These are phyloP conservation scores for Leishmania lainsoni DNA, from an alignment of 208 protist species.

Conservation along the genomic window DNA sequence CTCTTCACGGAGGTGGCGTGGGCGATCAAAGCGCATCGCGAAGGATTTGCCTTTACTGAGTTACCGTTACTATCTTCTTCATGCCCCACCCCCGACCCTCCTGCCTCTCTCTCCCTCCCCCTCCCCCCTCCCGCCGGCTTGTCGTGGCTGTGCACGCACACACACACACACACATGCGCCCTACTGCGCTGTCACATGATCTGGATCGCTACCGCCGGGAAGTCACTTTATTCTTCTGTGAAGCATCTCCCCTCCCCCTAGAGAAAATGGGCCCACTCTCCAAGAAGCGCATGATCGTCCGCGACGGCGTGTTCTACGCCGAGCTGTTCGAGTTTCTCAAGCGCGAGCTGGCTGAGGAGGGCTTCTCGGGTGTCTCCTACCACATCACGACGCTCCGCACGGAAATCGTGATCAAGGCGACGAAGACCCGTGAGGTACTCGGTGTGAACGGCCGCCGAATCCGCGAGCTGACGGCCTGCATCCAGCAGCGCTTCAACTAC, in stretches of 20 bases:
- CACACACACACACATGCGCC: constrained; percentile 2
- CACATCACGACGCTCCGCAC: constrained; percentile 95
- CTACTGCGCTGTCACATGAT: not conserved
- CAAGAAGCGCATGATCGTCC: constrained; percentile 97
- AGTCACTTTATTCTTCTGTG: constrained; percentile 32
- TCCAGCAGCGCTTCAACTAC: constrained; percentile 99
- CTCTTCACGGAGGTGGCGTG: too few relatives aligned
- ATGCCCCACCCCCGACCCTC: not conserved
- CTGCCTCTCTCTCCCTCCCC: not conserved
- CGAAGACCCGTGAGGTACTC: constrained; percentile 96
- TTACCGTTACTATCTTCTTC: not conserved
- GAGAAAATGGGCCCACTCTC: constrained; percentile 76
- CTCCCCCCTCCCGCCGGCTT: not conserved
- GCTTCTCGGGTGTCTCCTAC: constrained; percentile 97
- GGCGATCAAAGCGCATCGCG: too few relatives aligned
- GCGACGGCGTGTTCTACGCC: constrained; percentile 99
- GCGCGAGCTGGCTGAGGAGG: constrained; percentile 97
- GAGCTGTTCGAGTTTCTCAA: constrained; percentile 99
- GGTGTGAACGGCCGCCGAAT: constrained; percentile 98
- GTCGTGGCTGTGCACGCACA: not conserved
- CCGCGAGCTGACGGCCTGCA: constrained; percentile 97
- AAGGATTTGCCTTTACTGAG: too few relatives aligned
- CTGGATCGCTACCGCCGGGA: not conserved
- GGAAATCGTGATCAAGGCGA: constrained; percentile 99
- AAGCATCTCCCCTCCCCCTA: constrained; percentile 8